Base-by-base conservation (phyloP, 768 basidiomycete genomes). In the Podaxis sp. region DNA sequence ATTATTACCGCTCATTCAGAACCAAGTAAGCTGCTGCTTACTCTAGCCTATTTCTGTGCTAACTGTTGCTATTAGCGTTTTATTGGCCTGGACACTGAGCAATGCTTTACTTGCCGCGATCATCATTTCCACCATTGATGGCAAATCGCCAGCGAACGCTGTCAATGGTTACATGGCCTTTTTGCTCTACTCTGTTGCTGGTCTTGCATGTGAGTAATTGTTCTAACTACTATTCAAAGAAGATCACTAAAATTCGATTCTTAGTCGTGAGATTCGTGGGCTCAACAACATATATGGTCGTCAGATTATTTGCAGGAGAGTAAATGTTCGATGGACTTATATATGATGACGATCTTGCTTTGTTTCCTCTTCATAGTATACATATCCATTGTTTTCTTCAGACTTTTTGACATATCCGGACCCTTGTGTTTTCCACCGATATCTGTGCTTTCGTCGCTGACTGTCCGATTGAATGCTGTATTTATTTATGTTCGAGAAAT, bases 151-250 rank as follows among this genome's bases (percentile, higher is more conserved):
- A 2, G 77, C 78, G 28, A 73, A 73, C 0, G 81, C 86, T 30
- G 91, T 95, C 2, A 87, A 86, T 60, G 93, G 92, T 1, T 96
- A 96, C 72, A 91, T 96, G 89, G 84, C 88, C 15, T 93, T 95
- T 72, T 78, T 97, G 64, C 74, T 98, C 60, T 95, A 88, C 76
- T 93, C 92, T 0, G 93, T 96, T 50, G 91, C 90, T 4, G 87
- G 91, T 12, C 84, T 97, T 44, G 93, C 95, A 12, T 80, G 95
- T 96, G 70, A 75, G 94, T 68, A 15, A 20, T 28, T 44, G 50
- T 52, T 44, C 36, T 63, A 46, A 28, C 49, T 24, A 4, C 4
- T 24, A 7, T 12, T 50, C 2, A 12, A 24, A 6, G 49, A 15
- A 24, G 11, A 50, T 48, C 13, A 50, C 12, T 50, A 10, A 28